Conservation (phyloP, 2,329 filamentous ascomycete genomes). For the Coleophoma crateriformis region DNA sequence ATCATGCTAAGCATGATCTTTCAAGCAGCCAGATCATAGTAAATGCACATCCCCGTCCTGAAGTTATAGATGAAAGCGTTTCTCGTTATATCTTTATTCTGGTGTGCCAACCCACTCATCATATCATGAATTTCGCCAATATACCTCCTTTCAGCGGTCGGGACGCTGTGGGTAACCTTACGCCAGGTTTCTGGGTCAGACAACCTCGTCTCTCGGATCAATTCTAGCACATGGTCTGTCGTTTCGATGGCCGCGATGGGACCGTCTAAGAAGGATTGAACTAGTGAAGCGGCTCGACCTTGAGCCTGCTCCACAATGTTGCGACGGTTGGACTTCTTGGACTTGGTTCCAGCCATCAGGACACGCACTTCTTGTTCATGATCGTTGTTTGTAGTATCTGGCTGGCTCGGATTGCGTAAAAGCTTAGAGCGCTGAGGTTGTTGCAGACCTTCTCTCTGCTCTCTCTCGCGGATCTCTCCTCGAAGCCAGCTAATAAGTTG, state of each 20-base stretch:
- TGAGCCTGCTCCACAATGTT: slow-evolving; percentile 79
- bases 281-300: slow-evolving; percentile 50
- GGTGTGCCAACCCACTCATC: slow-evolving; percentile 55
- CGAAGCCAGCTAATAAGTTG: slow-evolving; percentile 79
- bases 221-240: slow-evolving; percentile 73
- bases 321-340: slow-evolving; percentile 86
- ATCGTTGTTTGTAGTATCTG: slow-evolving; percentile 25
- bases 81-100: slow-evolving; percentile 52
- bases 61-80: slow-evolving; percentile 93
- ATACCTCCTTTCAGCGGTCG: slow-evolving; percentile 74
- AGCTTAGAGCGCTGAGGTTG: slow-evolving; percentile 30
- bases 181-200: slow-evolving; percentile 83
- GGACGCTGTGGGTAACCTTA: slow-evolving; percentile 70
- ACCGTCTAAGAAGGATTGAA: slow-evolving; percentile 67
- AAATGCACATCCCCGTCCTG: slow-evolving; percentile 74
- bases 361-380: slow-evolving; percentile 74
- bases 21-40: slow-evolving; percentile 65
- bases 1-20: background rate
- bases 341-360: slow-evolving; percentile 74
- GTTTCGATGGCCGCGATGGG: slow-evolving; percentile 87
- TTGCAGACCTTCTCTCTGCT: slow-evolving; percentile 51
- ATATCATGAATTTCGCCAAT: slow-evolving; percentile 77
- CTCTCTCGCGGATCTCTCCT: slow-evolving; percentile 74
- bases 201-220: slow-evolving; percentile 68
- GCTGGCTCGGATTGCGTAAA: slow-evolving; percentile 18